phyloP scores from a whole-genome alignment of 805 yeast species.

The Yamadazyma phyllophila region DNA sequence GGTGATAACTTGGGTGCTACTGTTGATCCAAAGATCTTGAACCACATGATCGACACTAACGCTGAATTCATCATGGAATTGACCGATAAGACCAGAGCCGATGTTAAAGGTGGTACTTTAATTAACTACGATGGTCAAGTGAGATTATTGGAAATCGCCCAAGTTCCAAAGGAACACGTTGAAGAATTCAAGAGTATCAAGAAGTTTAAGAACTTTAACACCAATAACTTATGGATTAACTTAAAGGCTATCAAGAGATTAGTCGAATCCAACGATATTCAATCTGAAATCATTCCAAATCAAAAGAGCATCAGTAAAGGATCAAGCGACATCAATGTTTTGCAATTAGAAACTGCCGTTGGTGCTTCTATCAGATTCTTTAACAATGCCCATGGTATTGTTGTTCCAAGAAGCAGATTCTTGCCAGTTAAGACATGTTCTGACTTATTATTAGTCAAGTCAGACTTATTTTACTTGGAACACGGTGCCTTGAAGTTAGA shows the following conservation, averaged over 20 bases:
- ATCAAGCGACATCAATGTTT: conserved; percentile 72
- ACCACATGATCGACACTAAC: conserved; percentile 88
- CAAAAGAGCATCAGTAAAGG: conserved; percentile 79
- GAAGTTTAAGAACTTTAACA: conserved; percentile 97
- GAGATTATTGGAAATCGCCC: conserved; percentile 93
- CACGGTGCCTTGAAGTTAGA: conserved; percentile 89
- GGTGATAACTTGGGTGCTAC: conserved; percentile 99
- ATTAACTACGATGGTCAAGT: conserved; percentile 94
- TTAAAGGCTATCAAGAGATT: conserved; percentile 91
- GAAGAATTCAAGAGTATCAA: conserved; percentile 98
- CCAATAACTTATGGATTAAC: conserved; percentile 97
- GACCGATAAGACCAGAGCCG: conserved; percentile 98
- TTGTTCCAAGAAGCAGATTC: conserved; percentile 96
- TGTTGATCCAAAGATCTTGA: conserved; percentile 84
- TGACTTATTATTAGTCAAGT: conserved; percentile 89
- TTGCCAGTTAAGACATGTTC: conserved; percentile 98
- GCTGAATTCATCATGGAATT: conserved; percentile 98
- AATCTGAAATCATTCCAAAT: conserved; percentile 95
- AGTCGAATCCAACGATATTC: conserved; percentile 76
- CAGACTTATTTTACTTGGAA: conserved; percentile 85
- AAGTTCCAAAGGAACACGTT: conserved; percentile 97
- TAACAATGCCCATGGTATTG: conserved; percentile 93
- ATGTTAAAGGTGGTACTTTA: conserved; percentile 98
- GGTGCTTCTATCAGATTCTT: conserved; percentile 99
- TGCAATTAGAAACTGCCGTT: conserved; percentile 97